Percentiles rank a stretch among this genome's conserved stretches.
Evolutionary conservation across 331 rosid genomes (phyloP).

Genomic region (Quercus phellos): DNA sequence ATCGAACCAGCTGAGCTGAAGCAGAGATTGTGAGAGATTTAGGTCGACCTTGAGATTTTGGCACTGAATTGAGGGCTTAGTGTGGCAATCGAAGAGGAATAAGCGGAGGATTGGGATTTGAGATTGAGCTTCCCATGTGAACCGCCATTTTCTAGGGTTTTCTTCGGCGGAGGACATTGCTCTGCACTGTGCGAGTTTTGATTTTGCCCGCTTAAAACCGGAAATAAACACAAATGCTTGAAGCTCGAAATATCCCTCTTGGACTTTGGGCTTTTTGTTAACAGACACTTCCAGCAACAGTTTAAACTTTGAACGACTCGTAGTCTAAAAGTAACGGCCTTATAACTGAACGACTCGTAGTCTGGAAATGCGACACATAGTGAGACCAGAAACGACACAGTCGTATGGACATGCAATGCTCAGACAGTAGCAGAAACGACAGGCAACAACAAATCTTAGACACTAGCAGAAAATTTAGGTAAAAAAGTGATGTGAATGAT

Average conservation of each 20-base stretch:
- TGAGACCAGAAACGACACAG: too few relatives aligned
- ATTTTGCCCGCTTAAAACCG: neutral
- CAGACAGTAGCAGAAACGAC: too few relatives aligned
- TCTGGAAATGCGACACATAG: too few relatives aligned
- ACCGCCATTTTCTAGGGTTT: slow-evolving; percentile 52
- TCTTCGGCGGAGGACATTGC: slow-evolving; percentile 13
- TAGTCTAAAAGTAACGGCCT: too few relatives aligned
- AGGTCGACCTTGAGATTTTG: slow-evolving; percentile 44
- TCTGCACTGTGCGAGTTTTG: neutral
- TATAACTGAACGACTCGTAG: too few relatives aligned
- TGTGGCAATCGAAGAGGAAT: slow-evolving; percentile 44
- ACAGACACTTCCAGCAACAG: too few relatives aligned
- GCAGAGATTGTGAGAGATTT: slow-evolving; percentile 37
- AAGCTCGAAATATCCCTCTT: neutral
- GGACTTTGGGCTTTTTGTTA: neutral
- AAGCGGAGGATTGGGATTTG: slow-evolving; percentile 71
- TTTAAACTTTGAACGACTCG: too few relatives aligned
- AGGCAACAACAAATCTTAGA: too few relatives aligned
- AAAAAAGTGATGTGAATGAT: too few relatives aligned
- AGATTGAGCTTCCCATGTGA: slow-evolving; percentile 87
- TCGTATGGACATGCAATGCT: too few relatives aligned
- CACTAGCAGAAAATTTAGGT: too few relatives aligned
- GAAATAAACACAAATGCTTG: neutral
- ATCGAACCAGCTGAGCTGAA: slow-evolving; percentile 40
- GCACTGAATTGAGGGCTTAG: slow-evolving; percentile 50